These are phyloP conservation scores for Colletotrichum phormii DNA, from an alignment of 2,329 filamentous ascomycete species.

Conservation along the genomic window DNA sequence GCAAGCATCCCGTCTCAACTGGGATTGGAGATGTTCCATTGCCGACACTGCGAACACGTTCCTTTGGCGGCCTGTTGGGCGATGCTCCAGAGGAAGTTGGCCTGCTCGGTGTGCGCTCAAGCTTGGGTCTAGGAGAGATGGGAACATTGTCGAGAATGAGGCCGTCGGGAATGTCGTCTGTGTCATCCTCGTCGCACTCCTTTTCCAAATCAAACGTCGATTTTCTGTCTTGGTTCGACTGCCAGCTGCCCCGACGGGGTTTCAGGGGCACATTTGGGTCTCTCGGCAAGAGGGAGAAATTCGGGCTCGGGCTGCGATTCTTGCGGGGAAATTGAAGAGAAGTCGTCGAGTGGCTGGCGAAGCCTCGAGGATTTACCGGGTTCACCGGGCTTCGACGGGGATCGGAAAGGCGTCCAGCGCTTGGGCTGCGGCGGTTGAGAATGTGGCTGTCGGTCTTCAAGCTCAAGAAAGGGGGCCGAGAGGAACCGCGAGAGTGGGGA, in stretches of 20 bases:
- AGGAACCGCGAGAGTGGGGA: conserved; percentile 32
- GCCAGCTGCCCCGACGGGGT: conserved; percentile 76
- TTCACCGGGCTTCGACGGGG: conserved; percentile 25
- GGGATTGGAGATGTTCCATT: conserved; percentile 73
- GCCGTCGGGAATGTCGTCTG: conserved; percentile 83
- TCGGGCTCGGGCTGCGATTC: conserved; percentile 65
- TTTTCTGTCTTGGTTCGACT: conserved; percentile 73
- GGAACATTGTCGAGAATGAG: conserved; percentile 85
- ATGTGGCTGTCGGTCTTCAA: conserved; percentile 55
- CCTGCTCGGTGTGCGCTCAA: conserved; percentile 65
- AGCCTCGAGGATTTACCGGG: conserved; percentile 39
- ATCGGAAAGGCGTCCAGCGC: conserved; percentile 52
- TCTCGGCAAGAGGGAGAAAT: conserved; percentile 56
- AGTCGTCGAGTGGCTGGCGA: conserved; percentile 52
- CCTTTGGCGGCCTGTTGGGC: conserved; percentile 62
- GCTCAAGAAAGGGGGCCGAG: conserved; percentile 58
- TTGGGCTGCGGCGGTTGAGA: conserved; percentile 65
- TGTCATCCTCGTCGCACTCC: conserved; percentile 82
- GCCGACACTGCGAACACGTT: conserved; percentile 67
- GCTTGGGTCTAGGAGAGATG: conserved; percentile 76
- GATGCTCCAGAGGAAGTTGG: conserved; percentile 60
- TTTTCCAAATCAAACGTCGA: conserved; percentile 77
- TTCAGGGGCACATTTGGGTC: conserved; percentile 53
- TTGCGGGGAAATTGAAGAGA: conserved; percentile 53
- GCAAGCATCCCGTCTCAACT: conserved; percentile 68